Base-by-base conservation (phyloP, 202 grass and related monocot genomes). In the Setaria italica region DNA sequence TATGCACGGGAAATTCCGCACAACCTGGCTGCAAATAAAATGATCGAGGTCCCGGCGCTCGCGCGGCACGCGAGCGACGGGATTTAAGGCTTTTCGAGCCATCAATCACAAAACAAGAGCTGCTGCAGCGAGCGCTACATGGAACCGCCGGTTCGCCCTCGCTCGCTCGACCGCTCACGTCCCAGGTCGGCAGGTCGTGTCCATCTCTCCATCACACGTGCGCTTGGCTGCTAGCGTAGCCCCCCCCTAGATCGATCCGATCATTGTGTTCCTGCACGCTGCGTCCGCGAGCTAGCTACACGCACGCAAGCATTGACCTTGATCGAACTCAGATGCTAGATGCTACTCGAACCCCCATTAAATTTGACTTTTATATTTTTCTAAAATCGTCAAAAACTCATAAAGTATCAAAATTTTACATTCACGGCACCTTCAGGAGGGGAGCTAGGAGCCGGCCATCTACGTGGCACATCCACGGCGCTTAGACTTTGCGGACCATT, bases 121-220 rank as follows among this genome's bases (percentile, higher is more conserved):
- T 20, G 62, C 25, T 39, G 34, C 59, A 2, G 15, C 55, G 2
- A 35, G 34, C 34, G 34, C 34, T 35, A 35, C 34, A 35, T 2
- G 34, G 34, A 35, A 35, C 34, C 34, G 34, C 34, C 34, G 25
- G 25, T 25, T 25, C 25, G 6, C 53, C 53, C 5, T 56, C 17
- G 53, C 53, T 67, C 30, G 47, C 11, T 12, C 13, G 3, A 0
- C 9, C 21, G 14, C 14, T 48, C 29, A 39, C 33, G 4, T 46
- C 6, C n/a, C 49, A 21, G 9, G 47, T 55, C 73, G 74, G 39
- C 49, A 21, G 9, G 47, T 56, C 74, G 74, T 88, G 85, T 87
- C 71, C 19, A 59, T n/a, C 19, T 77, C 46, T 68, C 57, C 10
- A 0, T 73, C 74, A 67, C 86, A 72, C 67, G 80, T 88, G 80